Evolutionary conservation across 306 rosid genomes (phyloP), one percentile per base, ranked within the genome.

Genomic region (Trichosanthes cucumerina): DNA sequence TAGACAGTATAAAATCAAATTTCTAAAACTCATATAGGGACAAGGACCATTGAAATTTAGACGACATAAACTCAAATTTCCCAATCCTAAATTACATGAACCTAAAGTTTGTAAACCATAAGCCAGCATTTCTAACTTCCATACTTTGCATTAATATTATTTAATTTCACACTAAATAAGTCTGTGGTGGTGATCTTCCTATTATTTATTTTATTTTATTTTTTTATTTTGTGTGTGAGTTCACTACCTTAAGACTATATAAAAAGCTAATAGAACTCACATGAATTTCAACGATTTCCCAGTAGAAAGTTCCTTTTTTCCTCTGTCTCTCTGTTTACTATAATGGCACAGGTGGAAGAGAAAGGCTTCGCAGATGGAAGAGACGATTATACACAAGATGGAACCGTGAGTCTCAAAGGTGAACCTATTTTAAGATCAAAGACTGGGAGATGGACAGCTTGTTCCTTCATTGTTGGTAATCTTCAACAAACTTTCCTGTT

Each of bases 401-500:
- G 88, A 75, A 76, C 83, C n/a, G 84, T 85, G 13, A 78, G 74
- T 80, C 88, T 82, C 71, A 80, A 80, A 57, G 84, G 86, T 15
- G 79, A 60, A 46, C 86, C 86, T 15, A 38, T 85, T 70, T 62
- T 82, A 3, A 81, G 85, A 77, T 82, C 85, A n/a, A 85, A 71
- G 31, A 85, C 79, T 39, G 85, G 88, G 31, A n/a, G 79, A 76
- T 82, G 85, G 88, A 82, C 13, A 59, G 88, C 88, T 26, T 82
- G 88, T 54, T 85, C 85, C 73, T 85, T 82, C 81, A 81, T 84
- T 74, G 79, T 75, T 19, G 81, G 84, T 79, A 79, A 65, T 57
- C 47, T 53, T 73, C 44, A 8, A 46, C 43, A 28, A 47, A 0
- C 77, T 26, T 50, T 47, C 16, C 23, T 72, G 6, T 47, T 72